These are phyloP conservation scores for Monilinia vaccinii-corymbosi DNA, from an alignment of 2,329 filamentous ascomycete genomes.

Conservation along the genomic window DNA sequence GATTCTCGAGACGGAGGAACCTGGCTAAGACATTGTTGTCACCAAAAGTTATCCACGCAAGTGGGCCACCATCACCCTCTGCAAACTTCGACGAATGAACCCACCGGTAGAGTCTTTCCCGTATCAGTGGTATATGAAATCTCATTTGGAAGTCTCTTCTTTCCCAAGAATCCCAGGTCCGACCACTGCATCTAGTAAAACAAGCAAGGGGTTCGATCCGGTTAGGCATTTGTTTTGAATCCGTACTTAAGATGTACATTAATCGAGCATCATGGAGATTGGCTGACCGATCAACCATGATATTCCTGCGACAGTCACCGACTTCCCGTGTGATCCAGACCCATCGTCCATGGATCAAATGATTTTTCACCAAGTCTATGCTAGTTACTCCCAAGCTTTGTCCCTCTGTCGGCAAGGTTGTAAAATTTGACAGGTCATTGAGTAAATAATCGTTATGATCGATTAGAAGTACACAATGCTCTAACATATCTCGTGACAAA, in stretches of 20 bases:
- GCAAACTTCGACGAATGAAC: neutral
- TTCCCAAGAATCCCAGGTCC: neutral
- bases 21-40: neutral
- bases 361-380: neutral
- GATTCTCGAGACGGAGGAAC: neutral
- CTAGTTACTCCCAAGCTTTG: neutral
- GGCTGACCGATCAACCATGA: neutral
- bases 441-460: constrained; percentile 2
- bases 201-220: neutral
- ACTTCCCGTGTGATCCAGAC: constrained; percentile 1
- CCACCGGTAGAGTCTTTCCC: neutral
- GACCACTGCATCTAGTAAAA: neutral
- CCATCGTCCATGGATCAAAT: constrained; percentile 4
- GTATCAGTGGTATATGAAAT: neutral
- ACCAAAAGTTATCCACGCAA: neutral
- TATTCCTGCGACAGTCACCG: neutral
- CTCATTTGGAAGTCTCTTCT: neutral
- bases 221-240: neutral
- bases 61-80: neutral
- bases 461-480: neutral
- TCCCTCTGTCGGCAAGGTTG: neutral
- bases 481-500: neutral
- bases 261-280: neutral
- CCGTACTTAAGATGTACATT: neutral
- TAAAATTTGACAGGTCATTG: neutral